Evolutionary conservation across 345 rosid species (phyloP).

Genomic region (Populus alba): DNA sequence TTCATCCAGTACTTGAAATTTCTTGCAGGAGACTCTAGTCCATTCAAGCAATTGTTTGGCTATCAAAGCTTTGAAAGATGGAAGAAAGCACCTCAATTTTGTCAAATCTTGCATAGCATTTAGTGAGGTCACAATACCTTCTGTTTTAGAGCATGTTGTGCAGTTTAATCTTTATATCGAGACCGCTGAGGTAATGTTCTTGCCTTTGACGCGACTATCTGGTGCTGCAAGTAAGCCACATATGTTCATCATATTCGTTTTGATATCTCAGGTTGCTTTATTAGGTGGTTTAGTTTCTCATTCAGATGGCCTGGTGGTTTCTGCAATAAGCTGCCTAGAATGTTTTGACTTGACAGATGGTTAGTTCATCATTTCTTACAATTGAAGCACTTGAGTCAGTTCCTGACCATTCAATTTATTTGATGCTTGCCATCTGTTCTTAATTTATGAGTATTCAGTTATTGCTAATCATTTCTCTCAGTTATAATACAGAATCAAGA

Average conservation of each 20-base stretch:
- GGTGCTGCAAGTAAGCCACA: conserved; percentile 3
- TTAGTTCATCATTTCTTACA: conserved; percentile 32
- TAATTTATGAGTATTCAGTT: too few relatives aligned
- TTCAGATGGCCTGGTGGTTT: conserved; percentile 62
- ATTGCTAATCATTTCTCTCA: too few relatives aligned
- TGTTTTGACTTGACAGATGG: conserved; percentile 48
- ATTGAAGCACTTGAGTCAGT: neutral
- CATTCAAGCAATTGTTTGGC: conserved; percentile 77
- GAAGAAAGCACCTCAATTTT: conserved; percentile 42
- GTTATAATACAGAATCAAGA: too few relatives aligned
- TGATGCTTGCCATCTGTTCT: neutral
- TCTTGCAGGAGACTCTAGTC: conserved; percentile 74
- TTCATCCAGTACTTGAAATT: conserved; percentile 13
- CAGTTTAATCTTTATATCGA: conserved; percentile 77
- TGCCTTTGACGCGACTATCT: conserved; percentile 21
- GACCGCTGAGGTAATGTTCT: conserved; percentile 74
- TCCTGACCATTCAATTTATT: neutral
- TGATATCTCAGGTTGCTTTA: conserved; percentile 61
- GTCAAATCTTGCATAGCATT: conserved; percentile 83
- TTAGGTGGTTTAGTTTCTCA: conserved; percentile 75
- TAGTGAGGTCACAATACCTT: conserved; percentile 84
- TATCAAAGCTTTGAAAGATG: conserved; percentile 55
- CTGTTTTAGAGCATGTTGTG: conserved; percentile 47
- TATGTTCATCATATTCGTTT: conserved; percentile 23
- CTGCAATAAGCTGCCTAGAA: conserved; percentile 60